phyloP scores from a whole-genome alignment of 331 rosid species.

The Malus hybrid region DNA sequence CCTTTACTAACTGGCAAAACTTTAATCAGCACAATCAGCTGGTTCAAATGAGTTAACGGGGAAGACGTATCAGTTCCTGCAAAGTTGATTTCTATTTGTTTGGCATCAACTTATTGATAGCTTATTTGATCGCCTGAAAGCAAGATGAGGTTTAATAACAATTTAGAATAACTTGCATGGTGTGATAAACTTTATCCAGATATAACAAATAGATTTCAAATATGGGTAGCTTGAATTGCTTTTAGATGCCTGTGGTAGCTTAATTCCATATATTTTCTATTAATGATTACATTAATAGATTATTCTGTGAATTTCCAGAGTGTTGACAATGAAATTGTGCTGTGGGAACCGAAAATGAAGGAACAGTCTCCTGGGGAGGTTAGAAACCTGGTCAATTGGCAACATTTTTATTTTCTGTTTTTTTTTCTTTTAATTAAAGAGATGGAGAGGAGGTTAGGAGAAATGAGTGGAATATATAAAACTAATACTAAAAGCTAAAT shows the following conservation, averaged over 20 bases:
- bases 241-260: not conserved
- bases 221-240: conserved; percentile 3
- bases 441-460: not conserved
- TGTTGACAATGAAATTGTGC: conserved; percentile 86
- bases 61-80: not conserved
- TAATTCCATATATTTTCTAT: not conserved
- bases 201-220: not conserved
- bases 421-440: not conserved
- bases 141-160: not conserved
- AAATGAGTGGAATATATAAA: not conserved
- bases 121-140: not conserved
- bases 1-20: not conserved
- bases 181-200: not conserved
- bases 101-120: not conserved
- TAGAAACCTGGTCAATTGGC: not conserved
- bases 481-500: not conserved
- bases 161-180: not conserved
- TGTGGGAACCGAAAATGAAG: conserved; percentile 97
- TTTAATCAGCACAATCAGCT: not conserved
- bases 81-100: not conserved
- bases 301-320: conserved; percentile 49
- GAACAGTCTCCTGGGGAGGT: conserved; percentile 98
- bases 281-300: conserved; percentile 7
- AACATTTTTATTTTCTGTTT: not conserved
- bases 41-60: not conserved